Percentiles rank a stretch among this genome's conserved stretches.
Evolutionary conservation across 1,139 yeast species (phyloP).

Genomic region (Candida neerlandica): DNA sequence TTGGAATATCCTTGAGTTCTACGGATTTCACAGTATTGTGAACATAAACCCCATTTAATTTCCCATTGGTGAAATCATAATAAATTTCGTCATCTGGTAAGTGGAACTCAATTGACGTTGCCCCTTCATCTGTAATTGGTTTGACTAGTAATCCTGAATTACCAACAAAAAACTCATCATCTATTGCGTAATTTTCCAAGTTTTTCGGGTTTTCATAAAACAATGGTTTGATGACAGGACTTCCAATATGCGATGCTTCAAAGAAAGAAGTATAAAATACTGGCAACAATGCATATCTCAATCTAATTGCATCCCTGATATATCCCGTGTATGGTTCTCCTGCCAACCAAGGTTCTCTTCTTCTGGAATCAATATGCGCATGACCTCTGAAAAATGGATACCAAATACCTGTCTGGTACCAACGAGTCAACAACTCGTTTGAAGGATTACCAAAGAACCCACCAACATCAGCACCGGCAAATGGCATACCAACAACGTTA

Average conservation of each 20-base stretch:
- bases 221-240: conserved; percentile 77
- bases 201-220: conserved; percentile 65
- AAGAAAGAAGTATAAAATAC: conserved; percentile 80
- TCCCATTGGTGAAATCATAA: conserved; percentile 56
- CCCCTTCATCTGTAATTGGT: conserved; percentile 72
- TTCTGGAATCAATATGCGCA: conserved; percentile 89
- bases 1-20: conserved; percentile 63
- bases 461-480: conserved; percentile 95
- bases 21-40: conserved; percentile 5
- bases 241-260: conserved; percentile 59
- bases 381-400: conserved; percentile 97
- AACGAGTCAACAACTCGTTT: conserved; percentile 76
- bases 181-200: conserved; percentile 56
- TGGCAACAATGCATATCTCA: conserved; percentile 79
- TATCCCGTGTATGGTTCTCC: conserved; percentile 72
- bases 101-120: conserved; percentile 45
- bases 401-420: conserved; percentile 97
- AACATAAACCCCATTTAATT: not conserved
- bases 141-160: conserved; percentile 72
- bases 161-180: conserved; percentile 85
- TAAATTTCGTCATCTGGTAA: conserved; percentile 72
- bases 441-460: conserved; percentile 94
- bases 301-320: conserved; percentile 68
- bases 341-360: conserved; percentile 91
- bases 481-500: conserved; percentile 86